phyloP scores from a whole-genome alignment of 192 early-diverging fungal genomes.

The Backusella liffmaniae region DNA sequence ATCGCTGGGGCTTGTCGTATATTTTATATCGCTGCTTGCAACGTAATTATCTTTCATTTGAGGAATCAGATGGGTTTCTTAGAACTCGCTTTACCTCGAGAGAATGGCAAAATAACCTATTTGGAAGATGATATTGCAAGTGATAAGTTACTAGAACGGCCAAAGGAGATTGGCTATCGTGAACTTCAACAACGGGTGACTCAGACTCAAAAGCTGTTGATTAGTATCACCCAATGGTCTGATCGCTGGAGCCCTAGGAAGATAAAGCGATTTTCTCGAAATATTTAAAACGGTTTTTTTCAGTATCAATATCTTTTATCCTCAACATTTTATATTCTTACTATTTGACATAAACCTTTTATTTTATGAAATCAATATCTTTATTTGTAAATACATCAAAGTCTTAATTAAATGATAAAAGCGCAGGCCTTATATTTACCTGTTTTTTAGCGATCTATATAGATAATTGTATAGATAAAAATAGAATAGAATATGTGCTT shows the following conservation, averaged over 20 bases:
- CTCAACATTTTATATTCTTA: too few species aligned
- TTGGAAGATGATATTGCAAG: conserved; percentile 17
- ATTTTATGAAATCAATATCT: not conserved
- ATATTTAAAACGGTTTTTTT: not conserved
- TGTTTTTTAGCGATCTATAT: not conserved
- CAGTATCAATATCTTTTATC: not conserved
- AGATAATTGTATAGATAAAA: not conserved
- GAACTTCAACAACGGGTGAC: conserved; percentile 14
- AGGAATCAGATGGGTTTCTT: conserved; percentile 6
- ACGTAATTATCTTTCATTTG: conserved; percentile 10
- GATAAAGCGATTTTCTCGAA: conserved; percentile 1
- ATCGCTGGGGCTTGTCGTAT: conserved; percentile 5
- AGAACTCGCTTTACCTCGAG: conserved; percentile 4
- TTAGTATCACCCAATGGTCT: conserved; percentile 18
- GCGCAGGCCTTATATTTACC: not conserved
- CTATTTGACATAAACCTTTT: not conserved
- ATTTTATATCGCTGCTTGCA: conserved; percentile 23
- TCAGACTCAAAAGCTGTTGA: not conserved
- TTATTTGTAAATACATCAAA: not conserved
- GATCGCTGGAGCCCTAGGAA: conserved; percentile 19
- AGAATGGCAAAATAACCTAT: conserved; percentile 2
- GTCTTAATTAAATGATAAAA: not conserved
- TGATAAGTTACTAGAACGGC: conserved; percentile 5
- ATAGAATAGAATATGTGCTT: not conserved
- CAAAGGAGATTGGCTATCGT: conserved; percentile 20